Conservation (phyloP, 1,284 basidiomycete genomes). For the Papiliotrema nemorosa region DNA sequence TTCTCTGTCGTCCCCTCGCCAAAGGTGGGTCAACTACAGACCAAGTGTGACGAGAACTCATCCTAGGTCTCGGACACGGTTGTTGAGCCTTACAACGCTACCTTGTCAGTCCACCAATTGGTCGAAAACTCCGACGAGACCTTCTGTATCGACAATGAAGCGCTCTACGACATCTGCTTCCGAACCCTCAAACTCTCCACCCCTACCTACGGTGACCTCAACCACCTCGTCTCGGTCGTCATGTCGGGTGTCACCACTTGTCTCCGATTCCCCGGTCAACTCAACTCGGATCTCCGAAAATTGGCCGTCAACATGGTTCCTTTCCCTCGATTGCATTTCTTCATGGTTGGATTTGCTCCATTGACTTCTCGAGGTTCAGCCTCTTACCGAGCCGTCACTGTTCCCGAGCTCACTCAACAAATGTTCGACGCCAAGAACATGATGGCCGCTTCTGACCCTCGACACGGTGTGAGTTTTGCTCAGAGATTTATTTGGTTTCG, state of each 20-base stretch:
- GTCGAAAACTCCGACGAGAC: slow-evolving; percentile 64
- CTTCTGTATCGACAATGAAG: slow-evolving; percentile 86
- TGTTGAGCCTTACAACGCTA: slow-evolving; percentile 63
- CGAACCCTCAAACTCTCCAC: slow-evolving; percentile 89
- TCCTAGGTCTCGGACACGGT: slow-evolving; percentile 56
- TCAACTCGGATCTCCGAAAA: slow-evolving; percentile 96
- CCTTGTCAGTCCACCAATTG: slow-evolving; percentile 59
- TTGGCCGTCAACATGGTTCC: slow-evolving; percentile 99
- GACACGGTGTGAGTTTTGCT: slow-evolving; percentile 65
- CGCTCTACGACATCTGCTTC: slow-evolving; percentile 97
- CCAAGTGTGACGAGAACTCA: slow-evolving; percentile 4
- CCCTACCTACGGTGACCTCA: slow-evolving; percentile 93
- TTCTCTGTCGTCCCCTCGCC: slow-evolving; percentile 62
- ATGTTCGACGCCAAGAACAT: slow-evolving; percentile 99
- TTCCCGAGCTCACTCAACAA: slow-evolving; percentile 93
- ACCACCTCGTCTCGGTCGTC: slow-evolving; percentile 94
- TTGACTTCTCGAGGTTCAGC: slow-evolving; percentile 89
- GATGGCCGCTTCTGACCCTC: slow-evolving; percentile 82
- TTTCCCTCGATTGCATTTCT: slow-evolving; percentile 99
- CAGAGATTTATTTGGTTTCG: slow-evolving; percentile 2
- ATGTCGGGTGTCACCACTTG: slow-evolving; percentile 72
- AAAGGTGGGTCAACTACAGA: slow-evolving; percentile 48
- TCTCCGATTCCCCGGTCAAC: slow-evolving; percentile 85
- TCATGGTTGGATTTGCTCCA: slow-evolving; percentile 96
- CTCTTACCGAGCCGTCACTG: slow-evolving; percentile 90